A percentile compares a stretch with the other conserved stretches of the same genome.
phyloP scores from a whole-genome alignment of 495 filamentous ascomycete species.

The Penicillium roqueforti region DNA sequence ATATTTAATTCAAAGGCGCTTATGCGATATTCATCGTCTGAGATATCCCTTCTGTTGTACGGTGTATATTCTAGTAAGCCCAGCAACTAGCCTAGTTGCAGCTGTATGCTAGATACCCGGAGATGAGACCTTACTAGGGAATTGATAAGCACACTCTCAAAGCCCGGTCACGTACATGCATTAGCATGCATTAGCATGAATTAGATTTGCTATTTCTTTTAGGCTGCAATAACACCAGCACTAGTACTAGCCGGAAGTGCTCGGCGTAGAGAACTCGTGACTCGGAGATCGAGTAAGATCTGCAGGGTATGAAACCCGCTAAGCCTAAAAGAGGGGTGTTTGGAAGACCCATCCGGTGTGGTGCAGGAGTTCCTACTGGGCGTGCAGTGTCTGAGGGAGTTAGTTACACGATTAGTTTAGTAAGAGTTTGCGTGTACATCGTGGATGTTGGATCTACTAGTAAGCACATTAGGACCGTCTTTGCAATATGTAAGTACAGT shows the following conservation, averaged over 20 bases:
- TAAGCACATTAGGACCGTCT: not conserved
- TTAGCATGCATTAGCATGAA: slow-evolving; percentile 17
- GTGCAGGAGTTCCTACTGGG: slow-evolving; percentile 6
- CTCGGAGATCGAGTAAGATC: slow-evolving; percentile 9
- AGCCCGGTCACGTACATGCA: slow-evolving; percentile 10
- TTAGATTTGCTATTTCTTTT: slow-evolving; percentile 21
- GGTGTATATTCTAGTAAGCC: not conserved
- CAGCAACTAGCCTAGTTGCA: slow-evolving; percentile 1
- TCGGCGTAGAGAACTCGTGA: slow-evolving; percentile 16
- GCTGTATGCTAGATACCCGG: slow-evolving; percentile 1
- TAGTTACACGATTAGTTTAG: not conserved
- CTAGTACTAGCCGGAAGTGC: slow-evolving; percentile 1
- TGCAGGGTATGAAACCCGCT: not conserved
- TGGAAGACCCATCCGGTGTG: slow-evolving; percentile 3
- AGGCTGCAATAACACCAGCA: slow-evolving; percentile 8
- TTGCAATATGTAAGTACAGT: not conserved
- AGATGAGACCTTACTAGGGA: not conserved
- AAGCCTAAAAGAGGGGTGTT: not conserved
- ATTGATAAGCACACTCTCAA: not conserved
- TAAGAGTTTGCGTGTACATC: not conserved
- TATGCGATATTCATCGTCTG: not conserved
- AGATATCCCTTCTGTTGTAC: not conserved
- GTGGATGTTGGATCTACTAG: not conserved
- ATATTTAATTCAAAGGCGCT: not conserved
- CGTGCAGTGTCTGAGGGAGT: not conserved